These are phyloP conservation scores for Hemileia vastatrix DNA, from an alignment of 1,284 basidiomycete species.

Conservation along the genomic window DNA sequence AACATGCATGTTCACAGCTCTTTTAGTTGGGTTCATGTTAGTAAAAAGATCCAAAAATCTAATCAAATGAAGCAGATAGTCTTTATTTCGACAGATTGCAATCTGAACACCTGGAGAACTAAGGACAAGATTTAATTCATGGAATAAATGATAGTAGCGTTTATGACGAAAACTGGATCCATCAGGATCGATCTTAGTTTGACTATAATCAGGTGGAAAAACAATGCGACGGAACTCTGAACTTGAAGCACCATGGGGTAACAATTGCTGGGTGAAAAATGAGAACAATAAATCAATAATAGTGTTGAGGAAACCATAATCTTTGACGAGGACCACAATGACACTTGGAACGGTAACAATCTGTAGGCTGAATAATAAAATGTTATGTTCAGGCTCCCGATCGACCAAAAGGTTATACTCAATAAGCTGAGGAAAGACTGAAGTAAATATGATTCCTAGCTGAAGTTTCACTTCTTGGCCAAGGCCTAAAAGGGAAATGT, in stretches of 20 bases:
- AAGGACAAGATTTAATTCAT: constrained; percentile 36
- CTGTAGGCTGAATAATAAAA: constrained; percentile 81
- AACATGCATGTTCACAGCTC: constrained; percentile 70
- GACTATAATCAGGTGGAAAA: constrained; percentile 40
- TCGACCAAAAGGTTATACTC: constrained; percentile 84
- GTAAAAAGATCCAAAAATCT: constrained; percentile 74
- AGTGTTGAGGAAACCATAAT: constrained; percentile 62
- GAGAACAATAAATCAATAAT: constrained; percentile 69
- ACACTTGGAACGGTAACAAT: constrained; percentile 80
- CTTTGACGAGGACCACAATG: constrained; percentile 64
- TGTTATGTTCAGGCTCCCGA: constrained; percentile 72
- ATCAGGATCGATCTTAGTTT: constrained; percentile 60
- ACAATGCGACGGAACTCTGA: constrained; percentile 57
- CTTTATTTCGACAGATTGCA: constrained; percentile 48
- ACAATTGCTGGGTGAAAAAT: constrained; percentile 79
- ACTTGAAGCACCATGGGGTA: constrained; percentile 21
- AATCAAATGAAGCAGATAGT: constrained; percentile 54
- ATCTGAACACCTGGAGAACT: constrained; percentile 29
- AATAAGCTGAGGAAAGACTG: constrained; percentile 73
- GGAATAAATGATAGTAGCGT: constrained; percentile 54
- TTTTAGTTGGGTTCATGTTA: constrained; percentile 76
- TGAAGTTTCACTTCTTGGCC: constrained; percentile 65
- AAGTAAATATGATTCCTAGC: constrained; percentile 69
- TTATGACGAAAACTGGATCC: constrained; percentile 80
- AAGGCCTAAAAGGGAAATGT: constrained; percentile 64